These are phyloP conservation scores for Coemansia furcata DNA, from an alignment of 192 early-diverging fungal genomes.

Conservation along the genomic window DNA sequence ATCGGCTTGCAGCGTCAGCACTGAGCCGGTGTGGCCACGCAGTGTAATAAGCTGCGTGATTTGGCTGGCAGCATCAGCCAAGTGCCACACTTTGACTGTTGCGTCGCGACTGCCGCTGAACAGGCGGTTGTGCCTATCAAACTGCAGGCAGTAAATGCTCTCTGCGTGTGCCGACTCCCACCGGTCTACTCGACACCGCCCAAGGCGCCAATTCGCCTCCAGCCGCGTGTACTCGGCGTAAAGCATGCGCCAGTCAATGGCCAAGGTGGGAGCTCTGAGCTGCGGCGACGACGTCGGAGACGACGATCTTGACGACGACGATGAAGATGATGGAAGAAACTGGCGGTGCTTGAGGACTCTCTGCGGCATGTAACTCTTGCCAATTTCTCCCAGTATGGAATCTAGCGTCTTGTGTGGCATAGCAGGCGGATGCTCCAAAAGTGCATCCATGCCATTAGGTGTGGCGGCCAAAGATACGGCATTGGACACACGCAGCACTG, in stretches of 20 bases:
- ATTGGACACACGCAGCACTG: conserved; percentile 14
- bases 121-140: conserved; percentile 63
- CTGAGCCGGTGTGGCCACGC: conserved; percentile 69
- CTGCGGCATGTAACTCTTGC: background rate
- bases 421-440: background rate
- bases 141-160: conserved; percentile 83
- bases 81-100: conserved; percentile 77
- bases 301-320: background rate
- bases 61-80: conserved; percentile 54
- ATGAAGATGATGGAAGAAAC: background rate
- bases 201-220: conserved; percentile 71
- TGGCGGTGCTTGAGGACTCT: background rate
- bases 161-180: conserved; percentile 75
- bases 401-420: conserved; percentile 5
- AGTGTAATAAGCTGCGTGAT: conserved; percentile 57
- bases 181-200: conserved; percentile 58
- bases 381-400: conserved; percentile 3
- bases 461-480: background rate
- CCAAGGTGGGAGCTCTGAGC: conserved; percentile 5
- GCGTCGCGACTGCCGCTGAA: conserved; percentile 71
- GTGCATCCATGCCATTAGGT: background rate
- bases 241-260: conserved; percentile 71
- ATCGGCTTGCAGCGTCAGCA: conserved; percentile 85
- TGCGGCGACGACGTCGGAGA: background rate
- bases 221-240: conserved; percentile 65